Conservation (phyloP, 148 eudicot species). For the Arctostaphylos glauca region DNA sequence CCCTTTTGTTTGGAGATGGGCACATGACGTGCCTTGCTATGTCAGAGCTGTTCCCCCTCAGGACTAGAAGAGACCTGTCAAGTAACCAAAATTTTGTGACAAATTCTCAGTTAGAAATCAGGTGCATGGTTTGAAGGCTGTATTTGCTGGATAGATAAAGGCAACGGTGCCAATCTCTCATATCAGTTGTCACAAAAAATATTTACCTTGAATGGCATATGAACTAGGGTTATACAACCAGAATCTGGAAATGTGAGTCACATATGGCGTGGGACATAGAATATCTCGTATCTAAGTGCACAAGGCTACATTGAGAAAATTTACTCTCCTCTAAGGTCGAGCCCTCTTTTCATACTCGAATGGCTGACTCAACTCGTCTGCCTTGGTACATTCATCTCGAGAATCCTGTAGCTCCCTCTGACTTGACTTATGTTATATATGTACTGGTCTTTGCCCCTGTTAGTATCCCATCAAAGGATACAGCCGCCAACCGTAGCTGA, state of each 20-base stretch:
- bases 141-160: not conserved
- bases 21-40: constrained; percentile 84
- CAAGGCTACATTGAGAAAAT: not conserved
- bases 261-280: not conserved
- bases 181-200: not conserved
- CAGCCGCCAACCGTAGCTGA: too few relatives aligned
- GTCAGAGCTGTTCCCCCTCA: constrained; percentile 96
- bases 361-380: too few relatives aligned
- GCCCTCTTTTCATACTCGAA: too few relatives aligned
- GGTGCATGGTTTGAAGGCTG: not conserved
- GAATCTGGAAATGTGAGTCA: not conserved
- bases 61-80: constrained; percentile 72
- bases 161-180: not conserved
- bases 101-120: not conserved
- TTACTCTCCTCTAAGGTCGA: too few relatives aligned
- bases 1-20: constrained; percentile 68
- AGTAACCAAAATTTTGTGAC: not conserved
- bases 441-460: too few relatives aligned
- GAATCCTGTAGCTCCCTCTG: too few relatives aligned
- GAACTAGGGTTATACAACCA: not conserved
- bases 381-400: too few relatives aligned
- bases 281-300: not conserved
- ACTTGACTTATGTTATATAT: too few relatives aligned
- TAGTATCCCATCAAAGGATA: too few relatives aligned
- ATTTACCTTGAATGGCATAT: not conserved